phyloP scores from a whole-genome alignment of 768 basidiomycete genomes.

The Auricularia sp. region DNA sequence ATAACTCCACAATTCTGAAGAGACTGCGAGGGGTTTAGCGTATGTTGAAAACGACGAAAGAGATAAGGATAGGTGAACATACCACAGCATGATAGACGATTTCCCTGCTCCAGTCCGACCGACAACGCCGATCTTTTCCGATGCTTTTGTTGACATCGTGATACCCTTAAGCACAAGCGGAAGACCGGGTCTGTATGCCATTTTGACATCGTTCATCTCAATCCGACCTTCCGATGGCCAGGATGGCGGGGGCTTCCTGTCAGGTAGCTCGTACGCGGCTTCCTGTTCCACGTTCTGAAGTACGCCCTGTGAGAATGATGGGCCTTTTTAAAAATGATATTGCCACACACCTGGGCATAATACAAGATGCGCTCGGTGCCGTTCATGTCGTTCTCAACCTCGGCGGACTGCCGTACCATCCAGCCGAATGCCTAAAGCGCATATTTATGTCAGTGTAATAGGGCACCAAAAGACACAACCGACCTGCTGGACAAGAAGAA shows the following conservation, averaged over 20 bases:
- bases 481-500: slow-evolving; percentile 27
- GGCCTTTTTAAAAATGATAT: neutral
- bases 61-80: slow-evolving; percentile 5
- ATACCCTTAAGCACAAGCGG: slow-evolving; percentile 62
- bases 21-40: slow-evolving; percentile 41
- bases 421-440: slow-evolving; percentile 10
- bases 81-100: slow-evolving; percentile 24
- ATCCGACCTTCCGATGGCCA: slow-evolving; percentile 62
- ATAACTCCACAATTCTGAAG: slow-evolving; percentile 60
- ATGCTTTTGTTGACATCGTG: slow-evolving; percentile 45
- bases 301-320: neutral
- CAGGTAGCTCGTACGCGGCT: slow-evolving; percentile 50
- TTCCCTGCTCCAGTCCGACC: slow-evolving; percentile 56
- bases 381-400: slow-evolving; percentile 66
- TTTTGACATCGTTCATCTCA: slow-evolving; percentile 47
- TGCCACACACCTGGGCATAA: neutral
- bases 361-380: slow-evolving; percentile 47
- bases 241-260: slow-evolving; percentile 39
- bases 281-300: slow-evolving; percentile 55
- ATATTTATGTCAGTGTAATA: neutral
- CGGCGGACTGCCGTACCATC: slow-evolving; percentile 48
- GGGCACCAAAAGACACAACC: neutral
- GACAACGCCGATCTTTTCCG: slow-evolving; percentile 74
- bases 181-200: slow-evolving; percentile 62
- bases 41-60: neutral